Conservation (phyloP, 371 early-diverging fungal species). For the Syncephalastrum monosporum region DNA sequence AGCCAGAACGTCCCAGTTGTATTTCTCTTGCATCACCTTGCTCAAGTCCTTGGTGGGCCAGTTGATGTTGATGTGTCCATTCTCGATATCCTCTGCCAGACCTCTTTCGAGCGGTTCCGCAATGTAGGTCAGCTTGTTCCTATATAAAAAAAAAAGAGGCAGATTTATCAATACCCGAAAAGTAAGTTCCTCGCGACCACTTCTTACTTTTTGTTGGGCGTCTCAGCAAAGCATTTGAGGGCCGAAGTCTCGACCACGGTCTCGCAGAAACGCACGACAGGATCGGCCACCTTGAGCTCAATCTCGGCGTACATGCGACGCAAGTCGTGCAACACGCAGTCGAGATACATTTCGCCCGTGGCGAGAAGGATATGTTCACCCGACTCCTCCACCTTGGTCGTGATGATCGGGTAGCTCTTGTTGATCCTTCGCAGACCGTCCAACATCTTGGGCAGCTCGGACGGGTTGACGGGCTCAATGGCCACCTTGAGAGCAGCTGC, state of each 20-base stretch:
- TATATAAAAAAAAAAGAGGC: slow-evolving; percentile 17
- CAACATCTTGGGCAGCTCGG: slow-evolving; percentile 97
- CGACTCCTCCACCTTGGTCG: slow-evolving; percentile 94
- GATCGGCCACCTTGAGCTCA: slow-evolving; percentile 96
- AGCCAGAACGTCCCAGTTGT: slow-evolving; percentile 94
- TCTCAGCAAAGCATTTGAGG: slow-evolving; percentile 94
- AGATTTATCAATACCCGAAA: neutral
- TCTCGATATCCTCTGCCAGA: slow-evolving; percentile 90
- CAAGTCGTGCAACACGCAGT: slow-evolving; percentile 95
- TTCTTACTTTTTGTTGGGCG: slow-evolving; percentile 92
- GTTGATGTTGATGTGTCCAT: slow-evolving; percentile 63
- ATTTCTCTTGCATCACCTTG: slow-evolving; percentile 77
- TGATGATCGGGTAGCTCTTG: slow-evolving; percentile 90
- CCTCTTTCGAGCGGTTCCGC: slow-evolving; percentile 93
- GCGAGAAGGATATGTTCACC: slow-evolving; percentile 95
- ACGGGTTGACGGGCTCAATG: slow-evolving; percentile 95
- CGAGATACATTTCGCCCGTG: slow-evolving; percentile 94
- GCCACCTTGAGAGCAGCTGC: slow-evolving; percentile 91
- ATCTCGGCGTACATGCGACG: slow-evolving; percentile 93
- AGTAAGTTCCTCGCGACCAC: neutral
- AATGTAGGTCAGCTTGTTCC: slow-evolving; percentile 94
- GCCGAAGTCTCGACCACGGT: slow-evolving; percentile 94
- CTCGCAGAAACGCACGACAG: slow-evolving; percentile 94
- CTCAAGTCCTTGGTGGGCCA: slow-evolving; percentile 81
- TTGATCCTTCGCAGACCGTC: slow-evolving; percentile 93